A percentile compares a stretch with the other conserved stretches of the same genome.
Evolutionary conservation across 2,329 filamentous ascomycete genomes (phyloP).

Genomic region (Botrytis medusae): DNA sequence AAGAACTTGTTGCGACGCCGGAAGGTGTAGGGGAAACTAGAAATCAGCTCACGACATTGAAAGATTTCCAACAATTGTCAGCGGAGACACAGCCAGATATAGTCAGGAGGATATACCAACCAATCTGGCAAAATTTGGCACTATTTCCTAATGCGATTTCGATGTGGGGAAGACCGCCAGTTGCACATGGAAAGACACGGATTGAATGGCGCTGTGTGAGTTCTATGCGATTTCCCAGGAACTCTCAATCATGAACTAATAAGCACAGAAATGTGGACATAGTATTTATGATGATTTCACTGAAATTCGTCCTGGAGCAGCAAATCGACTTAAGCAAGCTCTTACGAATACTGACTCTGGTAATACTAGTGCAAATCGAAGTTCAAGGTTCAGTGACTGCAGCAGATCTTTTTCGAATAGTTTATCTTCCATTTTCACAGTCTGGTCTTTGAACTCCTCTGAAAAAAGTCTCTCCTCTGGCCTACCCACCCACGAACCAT

Average conservation of each 20-base stretch:
- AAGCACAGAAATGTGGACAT: constrained; percentile 25
- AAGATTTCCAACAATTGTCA: not conserved
- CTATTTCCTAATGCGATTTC: not conserved
- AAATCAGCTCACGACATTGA: not conserved
- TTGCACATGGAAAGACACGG: constrained; percentile 20
- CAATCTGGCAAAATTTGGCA: not conserved
- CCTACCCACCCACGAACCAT: constrained; percentile 14
- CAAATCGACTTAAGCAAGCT: constrained; percentile 2
- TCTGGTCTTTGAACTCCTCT: not conserved
- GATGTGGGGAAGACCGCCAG: not conserved
- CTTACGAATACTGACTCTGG: not conserved
- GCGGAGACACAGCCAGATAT: not conserved
- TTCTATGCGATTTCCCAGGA: not conserved
- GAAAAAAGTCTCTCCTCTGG: not conserved
- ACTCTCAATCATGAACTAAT: not conserved
- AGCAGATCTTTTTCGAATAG: not conserved
- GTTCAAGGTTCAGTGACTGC: not conserved
- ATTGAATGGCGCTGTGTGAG: constrained; percentile 23
- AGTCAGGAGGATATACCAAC: not conserved
- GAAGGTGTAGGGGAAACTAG: not conserved
- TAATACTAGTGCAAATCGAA: not conserved
- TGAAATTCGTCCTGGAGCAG: constrained; percentile 21
- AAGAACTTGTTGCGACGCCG: not conserved
- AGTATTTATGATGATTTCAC: constrained; percentile 26
- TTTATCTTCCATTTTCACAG: not conserved